Percentiles rank a stretch among this genome's conserved stretches.
These are phyloP conservation scores for Leptographium radiaticola DNA, from an alignment of 2,329 filamentous ascomycete genomes.

Conservation along the genomic window DNA sequence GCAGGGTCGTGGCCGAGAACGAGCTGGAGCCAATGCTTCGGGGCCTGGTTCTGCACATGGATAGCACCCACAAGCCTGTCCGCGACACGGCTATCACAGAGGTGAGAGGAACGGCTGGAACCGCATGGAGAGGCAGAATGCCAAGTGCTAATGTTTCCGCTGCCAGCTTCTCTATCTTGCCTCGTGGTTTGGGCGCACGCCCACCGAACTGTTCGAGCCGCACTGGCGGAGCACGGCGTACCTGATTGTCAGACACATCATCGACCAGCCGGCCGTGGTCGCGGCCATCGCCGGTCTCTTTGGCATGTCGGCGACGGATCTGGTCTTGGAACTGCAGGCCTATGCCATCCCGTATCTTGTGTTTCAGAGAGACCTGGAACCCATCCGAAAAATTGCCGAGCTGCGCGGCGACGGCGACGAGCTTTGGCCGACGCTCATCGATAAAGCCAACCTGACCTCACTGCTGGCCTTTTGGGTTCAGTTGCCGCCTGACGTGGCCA, in stretches of 20 bases:
- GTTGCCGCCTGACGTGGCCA: conserved; percentile 4
- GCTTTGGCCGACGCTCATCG: conserved; percentile 39
- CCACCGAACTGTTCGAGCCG: conserved; percentile 61
- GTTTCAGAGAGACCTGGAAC: conserved; percentile 51
- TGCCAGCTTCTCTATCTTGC: conserved; percentile 54
- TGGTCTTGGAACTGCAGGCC: conserved; percentile 63
- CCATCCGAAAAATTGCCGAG: conserved; percentile 64
- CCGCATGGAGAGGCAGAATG: background rate
- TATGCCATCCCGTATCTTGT: conserved; percentile 82
- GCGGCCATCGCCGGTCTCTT: conserved; percentile 71
- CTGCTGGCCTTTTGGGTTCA: conserved; percentile 32
- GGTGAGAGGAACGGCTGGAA: background rate
- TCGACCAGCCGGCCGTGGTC: conserved; percentile 67
- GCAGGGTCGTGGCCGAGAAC: conserved; percentile 7
- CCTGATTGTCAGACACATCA: conserved; percentile 68
- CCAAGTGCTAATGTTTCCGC: background rate
- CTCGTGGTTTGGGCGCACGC: conserved; percentile 45
- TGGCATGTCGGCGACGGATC: conserved; percentile 58
- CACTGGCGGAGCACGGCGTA: conserved; percentile 84
- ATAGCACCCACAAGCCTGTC: conserved; percentile 6
- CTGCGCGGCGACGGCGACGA: conserved; percentile 56
- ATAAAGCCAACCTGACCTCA: conserved; percentile 41
- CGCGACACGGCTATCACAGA: conserved; percentile 8
- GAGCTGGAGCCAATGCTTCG: conserved; percentile 9
- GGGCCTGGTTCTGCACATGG: conserved; percentile 7